Conservation (phyloP, 2,329 filamentous ascomycete species). For the Talaromyces sp. region DNA sequence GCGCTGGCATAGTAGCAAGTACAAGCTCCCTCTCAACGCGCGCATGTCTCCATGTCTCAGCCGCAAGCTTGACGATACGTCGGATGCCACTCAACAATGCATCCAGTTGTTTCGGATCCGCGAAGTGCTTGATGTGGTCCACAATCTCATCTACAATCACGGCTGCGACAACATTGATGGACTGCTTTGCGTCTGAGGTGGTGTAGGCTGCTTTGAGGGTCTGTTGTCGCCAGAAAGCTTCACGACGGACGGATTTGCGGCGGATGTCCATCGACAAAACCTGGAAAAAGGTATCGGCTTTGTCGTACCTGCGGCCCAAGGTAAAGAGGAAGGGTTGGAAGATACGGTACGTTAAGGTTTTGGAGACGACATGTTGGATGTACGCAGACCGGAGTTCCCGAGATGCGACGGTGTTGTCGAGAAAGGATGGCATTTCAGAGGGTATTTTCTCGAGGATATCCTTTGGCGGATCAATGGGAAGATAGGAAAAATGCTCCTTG, state of each 20-base stretch:
- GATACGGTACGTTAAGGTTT: slow-evolving; percentile 54
- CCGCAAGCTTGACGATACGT: slow-evolving; percentile 56
- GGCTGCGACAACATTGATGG: slow-evolving; percentile 54
- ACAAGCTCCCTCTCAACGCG: slow-evolving; percentile 57
- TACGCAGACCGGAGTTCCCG: slow-evolving; percentile 54
- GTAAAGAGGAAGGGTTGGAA: slow-evolving; percentile 60
- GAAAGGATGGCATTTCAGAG: slow-evolving; percentile 52
- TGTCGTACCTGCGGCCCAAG: slow-evolving; percentile 52
- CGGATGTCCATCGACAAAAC: slow-evolving; percentile 56
- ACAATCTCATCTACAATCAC: slow-evolving; percentile 58
- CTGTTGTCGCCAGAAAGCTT: slow-evolving; percentile 58
- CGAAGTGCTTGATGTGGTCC: slow-evolving; percentile 53
- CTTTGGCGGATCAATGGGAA: slow-evolving; percentile 50
- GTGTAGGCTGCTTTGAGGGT: slow-evolving; percentile 58
- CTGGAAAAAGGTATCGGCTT: slow-evolving; percentile 55
- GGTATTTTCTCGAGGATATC: slow-evolving; percentile 53
- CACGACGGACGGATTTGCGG: slow-evolving; percentile 54
- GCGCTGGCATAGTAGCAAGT: slow-evolving; percentile 48
- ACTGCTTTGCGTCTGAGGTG: slow-evolving; percentile 54
- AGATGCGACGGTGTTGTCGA: slow-evolving; percentile 52
- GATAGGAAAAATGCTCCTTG: slow-evolving; percentile 51
- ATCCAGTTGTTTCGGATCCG: slow-evolving; percentile 51
- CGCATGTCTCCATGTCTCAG: slow-evolving; percentile 58
- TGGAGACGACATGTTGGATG: slow-evolving; percentile 55
- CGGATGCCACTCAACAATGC: slow-evolving; percentile 51